Base-by-base conservation (phyloP, 306 rosid genomes). In the Quercus aquifolioides region DNA sequence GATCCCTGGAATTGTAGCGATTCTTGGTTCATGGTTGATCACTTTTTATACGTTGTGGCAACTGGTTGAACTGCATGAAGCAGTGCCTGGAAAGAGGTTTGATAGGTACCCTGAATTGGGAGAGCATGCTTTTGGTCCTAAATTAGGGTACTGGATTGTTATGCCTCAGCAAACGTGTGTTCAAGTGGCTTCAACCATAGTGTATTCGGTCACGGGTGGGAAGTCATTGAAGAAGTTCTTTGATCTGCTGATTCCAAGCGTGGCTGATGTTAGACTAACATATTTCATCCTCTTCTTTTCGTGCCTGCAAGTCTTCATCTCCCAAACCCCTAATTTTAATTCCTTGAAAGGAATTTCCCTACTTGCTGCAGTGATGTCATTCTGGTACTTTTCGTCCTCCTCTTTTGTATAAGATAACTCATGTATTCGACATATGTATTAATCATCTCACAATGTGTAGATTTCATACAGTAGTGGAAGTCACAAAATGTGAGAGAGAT, bases 1-100 rank as follows among this genome's bases (percentile, higher is more conserved):
- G 94, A 10, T 33, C 20, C 79, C 91, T 1, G 97, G 97, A 25
- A 26, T 85, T 8, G 0, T 1, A 10, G 71, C 64, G n/a, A 65
- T 92, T 11, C 0, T 88, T 7, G 0, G 75, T 20, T 90, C 94
- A 10, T 92, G 94, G 94, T 1, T 88, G 6, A 74, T 90, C 38
- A 92, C 97, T 23, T 88, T 88, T 52, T 92, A 92, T 58, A 25
- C 97, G 13, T 55, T 92, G 23, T 92, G 94, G 97, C 91, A 80
- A 71, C 84, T 92, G 0, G 71, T 85, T 3, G 73, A 88, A 11
- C 59, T 92, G 88, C 97, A 92, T 49, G 97, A 92, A 64, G 17
- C 43, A 31, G 88, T 67, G 1, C 86, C 90, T 0, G 92, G 92
- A 30, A 76, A 20, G 78, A 84, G 97, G 2, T 92, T 92, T 21